These are phyloP conservation scores for Bigelowiella natans DNA, from an alignment of 78 protist genomes.

Conservation along the genomic window DNA sequence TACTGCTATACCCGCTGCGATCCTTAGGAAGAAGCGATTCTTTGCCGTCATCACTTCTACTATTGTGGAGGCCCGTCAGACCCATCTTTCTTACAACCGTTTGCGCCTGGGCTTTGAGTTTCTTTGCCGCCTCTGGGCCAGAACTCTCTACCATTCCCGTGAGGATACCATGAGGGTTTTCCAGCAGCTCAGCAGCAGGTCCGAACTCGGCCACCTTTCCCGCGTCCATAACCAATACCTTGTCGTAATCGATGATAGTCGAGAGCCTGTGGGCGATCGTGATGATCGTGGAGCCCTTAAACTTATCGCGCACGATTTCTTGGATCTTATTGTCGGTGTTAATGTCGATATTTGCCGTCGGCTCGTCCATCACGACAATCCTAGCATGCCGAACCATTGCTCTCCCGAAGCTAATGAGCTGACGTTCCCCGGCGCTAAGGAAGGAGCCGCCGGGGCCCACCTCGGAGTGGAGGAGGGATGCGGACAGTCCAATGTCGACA, in stretches of 20 bases:
- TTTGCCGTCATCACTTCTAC: too few species aligned
- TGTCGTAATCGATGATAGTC: constrained; percentile 65
- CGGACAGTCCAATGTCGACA: too few species aligned
- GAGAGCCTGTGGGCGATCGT: constrained; percentile 83
- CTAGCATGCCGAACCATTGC: background rate
- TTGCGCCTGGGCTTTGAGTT: too few species aligned
- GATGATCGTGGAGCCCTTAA: constrained; percentile 56
- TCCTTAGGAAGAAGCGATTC: too few species aligned
- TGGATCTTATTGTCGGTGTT: background rate
- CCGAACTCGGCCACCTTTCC: constrained; percentile 26
- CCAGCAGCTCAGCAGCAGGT: background rate
- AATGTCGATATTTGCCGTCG: background rate
- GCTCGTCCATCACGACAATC: background rate
- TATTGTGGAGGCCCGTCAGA: too few species aligned
- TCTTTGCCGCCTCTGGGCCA: too few species aligned
- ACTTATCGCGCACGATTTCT: constrained; percentile 24
- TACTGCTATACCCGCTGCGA: too few species aligned
- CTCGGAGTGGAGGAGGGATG: too few species aligned
- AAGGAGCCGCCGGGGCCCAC: too few species aligned
- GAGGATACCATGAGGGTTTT: too few species aligned
- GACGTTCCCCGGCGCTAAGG: background rate
- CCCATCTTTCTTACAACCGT: too few species aligned
- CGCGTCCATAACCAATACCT: constrained; percentile 47
- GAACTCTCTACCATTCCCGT: too few species aligned
- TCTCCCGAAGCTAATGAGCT: background rate